Evolutionary conservation across 345 rosid genomes (phyloP).

Genomic region (Anacardium occidentale): DNA sequence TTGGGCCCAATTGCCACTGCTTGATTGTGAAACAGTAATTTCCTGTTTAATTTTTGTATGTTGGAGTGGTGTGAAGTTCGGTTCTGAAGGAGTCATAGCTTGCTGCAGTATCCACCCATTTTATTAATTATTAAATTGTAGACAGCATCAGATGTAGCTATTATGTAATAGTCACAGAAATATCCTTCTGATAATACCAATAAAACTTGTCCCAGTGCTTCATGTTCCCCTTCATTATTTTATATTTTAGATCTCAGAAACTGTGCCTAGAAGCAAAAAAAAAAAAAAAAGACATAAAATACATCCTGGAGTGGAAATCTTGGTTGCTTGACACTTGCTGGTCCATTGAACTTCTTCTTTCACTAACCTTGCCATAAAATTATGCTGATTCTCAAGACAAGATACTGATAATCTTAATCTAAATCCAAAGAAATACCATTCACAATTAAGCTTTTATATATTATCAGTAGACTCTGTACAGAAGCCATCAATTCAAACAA

Average conservation of each 20-base stretch:
- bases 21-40: constrained; percentile 10
- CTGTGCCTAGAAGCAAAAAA: neutral
- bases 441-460: no score
- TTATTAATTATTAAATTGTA: neutral
- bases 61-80: neutral
- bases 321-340: neutral
- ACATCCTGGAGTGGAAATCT: neutral
- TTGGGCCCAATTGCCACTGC: constrained; percentile 43
- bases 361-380: neutral
- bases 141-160: neutral
- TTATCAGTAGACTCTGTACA: neutral
- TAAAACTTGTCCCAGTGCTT: neutral
- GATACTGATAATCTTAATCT: neutral
- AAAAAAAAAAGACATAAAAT: neutral
- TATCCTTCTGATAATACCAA: neutral
- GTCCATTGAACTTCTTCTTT: neutral
- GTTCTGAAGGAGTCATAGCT: neutral
- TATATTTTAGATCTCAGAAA: constrained; percentile 2
- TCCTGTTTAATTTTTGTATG: neutral
- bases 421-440: no score
- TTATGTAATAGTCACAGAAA: neutral
- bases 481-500: neutral
- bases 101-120: neutral
- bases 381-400: neutral
- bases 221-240: neutral